Percentiles rank a stretch among this genome's conserved stretches.
phyloP scores from a whole-genome alignment of 192 early-diverging fungal genomes.

The Rhizoclosmatium sp. region DNA sequence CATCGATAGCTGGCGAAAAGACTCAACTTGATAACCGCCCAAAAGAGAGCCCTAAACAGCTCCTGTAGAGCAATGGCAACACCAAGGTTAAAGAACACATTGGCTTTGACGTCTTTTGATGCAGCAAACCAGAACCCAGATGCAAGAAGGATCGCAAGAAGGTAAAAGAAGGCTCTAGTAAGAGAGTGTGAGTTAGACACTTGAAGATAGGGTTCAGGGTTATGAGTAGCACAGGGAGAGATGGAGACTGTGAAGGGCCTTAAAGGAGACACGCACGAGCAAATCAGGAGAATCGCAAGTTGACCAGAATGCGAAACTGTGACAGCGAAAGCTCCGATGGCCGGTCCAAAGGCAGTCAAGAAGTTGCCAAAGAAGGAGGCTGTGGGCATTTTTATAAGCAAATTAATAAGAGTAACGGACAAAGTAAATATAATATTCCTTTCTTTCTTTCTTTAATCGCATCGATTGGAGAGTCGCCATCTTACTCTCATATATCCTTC shows the following conservation, averaged over 20 bases:
- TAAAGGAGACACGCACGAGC: slow-evolving; percentile 57
- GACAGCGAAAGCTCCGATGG: slow-evolving; percentile 75
- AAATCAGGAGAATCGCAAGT: slow-evolving; percentile 74
- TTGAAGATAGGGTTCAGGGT: background rate
- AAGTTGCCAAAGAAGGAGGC: slow-evolving; percentile 74
- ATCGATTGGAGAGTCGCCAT: too few relatives aligned
- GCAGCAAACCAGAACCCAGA: slow-evolving; percentile 77
- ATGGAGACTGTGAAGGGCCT: too few relatives aligned
- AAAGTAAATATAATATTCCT: background rate
- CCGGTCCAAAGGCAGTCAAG: slow-evolving; percentile 78
- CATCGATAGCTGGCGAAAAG: slow-evolving; percentile 17
- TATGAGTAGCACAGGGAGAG: too few relatives aligned
- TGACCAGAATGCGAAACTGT: slow-evolving; percentile 73
- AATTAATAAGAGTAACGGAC: background rate
- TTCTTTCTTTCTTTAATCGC: background rate
- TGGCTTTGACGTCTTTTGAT: slow-evolving; percentile 42
- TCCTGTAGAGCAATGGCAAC: slow-evolving; percentile 74
- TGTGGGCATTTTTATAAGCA: slow-evolving; percentile 9
- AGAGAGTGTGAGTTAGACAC: background rate
- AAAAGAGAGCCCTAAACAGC: slow-evolving; percentile 71
- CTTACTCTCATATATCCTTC: background rate
- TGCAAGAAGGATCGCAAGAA: slow-evolving; percentile 74
- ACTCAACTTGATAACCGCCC: slow-evolving; percentile 54
- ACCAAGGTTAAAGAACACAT: slow-evolving; percentile 58
- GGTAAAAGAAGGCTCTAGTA: slow-evolving; percentile 82